Evolutionary conservation across 768 basidiomycete species (phyloP), one percentile per base, ranked within the genome.

Genomic region (Melanogaster broomeanus): DNA sequence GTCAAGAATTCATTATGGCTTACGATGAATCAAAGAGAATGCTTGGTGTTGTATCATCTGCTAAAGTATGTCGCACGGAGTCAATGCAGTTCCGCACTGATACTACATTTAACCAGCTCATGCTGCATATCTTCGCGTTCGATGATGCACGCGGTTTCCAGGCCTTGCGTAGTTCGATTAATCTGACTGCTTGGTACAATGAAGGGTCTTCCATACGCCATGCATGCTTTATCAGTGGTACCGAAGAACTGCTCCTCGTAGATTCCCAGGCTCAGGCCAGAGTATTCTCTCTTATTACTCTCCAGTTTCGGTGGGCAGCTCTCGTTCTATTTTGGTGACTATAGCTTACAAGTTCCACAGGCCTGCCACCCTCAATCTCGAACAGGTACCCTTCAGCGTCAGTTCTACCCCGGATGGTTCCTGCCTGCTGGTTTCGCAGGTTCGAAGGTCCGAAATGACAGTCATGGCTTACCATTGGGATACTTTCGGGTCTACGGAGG

Each of bases 21-120:
- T 82, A 75, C 51, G 81, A 85, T 41, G 82, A 84, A 55, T 61
- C 68, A 10, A 79, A 74, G 53, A 73, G 77, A 2, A 73, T 78
- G 63, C 57, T 85, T 18, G 74, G 74, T 0, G 51, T 83, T 0
- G 76, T 80, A 48, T 67, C 74, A 6, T 60, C 71, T 0, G 67
- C 66, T 5, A 81, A 76, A 69, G 80, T 75, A 19, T 3, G 49
- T 40, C 0, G 44, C 37, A 11, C 8, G 21, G 42, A 0, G 27
- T 7, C 3, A 0, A 0, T 12, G 1, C 12, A 1, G 5, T 22
- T 2, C 4, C 43, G 3, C 18, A 15, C 31, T 43, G 10, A 39
- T 0, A 3, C 22, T 31, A 24, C 3, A 10, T 8, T 22, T 30
- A n/a, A 25, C 12, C 37, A 72, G 67, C 57, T 71, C 2, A 59